These are phyloP conservation scores for Pichia nanzhaoensis DNA, from an alignment of 805 yeast genomes.

Conservation along the genomic window DNA sequence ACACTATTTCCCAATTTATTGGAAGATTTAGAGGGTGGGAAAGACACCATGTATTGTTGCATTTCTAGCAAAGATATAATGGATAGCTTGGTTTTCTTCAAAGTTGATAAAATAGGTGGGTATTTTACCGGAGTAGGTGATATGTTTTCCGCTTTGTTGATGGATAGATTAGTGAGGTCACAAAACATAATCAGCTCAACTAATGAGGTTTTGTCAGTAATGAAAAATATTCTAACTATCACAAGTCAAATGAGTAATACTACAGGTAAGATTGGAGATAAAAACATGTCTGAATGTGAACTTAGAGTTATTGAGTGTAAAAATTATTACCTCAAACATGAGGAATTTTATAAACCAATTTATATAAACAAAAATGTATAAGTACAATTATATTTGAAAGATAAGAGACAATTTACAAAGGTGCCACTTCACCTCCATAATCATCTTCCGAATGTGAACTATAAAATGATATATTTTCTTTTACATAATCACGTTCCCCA, in stretches of 20 bases:
- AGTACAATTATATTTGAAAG: neutral
- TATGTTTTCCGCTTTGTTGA: slow-evolving; percentile 69
- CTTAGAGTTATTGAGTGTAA: slow-evolving; percentile 58
- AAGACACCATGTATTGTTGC: slow-evolving; percentile 35
- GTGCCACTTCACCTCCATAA: slow-evolving; percentile 22
- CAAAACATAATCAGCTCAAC: slow-evolving; percentile 32
- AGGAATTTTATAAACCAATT: slow-evolving; percentile 8
- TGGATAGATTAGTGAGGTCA: slow-evolving; percentile 48
- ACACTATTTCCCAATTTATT: slow-evolving; percentile 35
- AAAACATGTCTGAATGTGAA: slow-evolving; percentile 67
- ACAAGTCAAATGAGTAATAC: slow-evolving; percentile 37
- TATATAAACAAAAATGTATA: slow-evolving; percentile 1
- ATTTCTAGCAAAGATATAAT: slow-evolving; percentile 32
- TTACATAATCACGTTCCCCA: slow-evolving; percentile 11
- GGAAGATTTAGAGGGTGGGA: slow-evolving; percentile 11
- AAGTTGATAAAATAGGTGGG: slow-evolving; percentile 58
- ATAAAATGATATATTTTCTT: neutral
- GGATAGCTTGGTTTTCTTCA: slow-evolving; percentile 30
- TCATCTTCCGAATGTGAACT: slow-evolving; percentile 14
- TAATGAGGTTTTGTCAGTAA: slow-evolving; percentile 49
- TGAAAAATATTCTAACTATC: slow-evolving; percentile 43
- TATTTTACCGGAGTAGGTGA: slow-evolving; percentile 97
- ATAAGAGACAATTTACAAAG: slow-evolving; percentile 2
- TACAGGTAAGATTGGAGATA: slow-evolving; percentile 49
- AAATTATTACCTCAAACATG: slow-evolving; percentile 25